Base-by-base conservation (phyloP, 768 basidiomycete genomes). In the Lyophyllum shimeji region DNA sequence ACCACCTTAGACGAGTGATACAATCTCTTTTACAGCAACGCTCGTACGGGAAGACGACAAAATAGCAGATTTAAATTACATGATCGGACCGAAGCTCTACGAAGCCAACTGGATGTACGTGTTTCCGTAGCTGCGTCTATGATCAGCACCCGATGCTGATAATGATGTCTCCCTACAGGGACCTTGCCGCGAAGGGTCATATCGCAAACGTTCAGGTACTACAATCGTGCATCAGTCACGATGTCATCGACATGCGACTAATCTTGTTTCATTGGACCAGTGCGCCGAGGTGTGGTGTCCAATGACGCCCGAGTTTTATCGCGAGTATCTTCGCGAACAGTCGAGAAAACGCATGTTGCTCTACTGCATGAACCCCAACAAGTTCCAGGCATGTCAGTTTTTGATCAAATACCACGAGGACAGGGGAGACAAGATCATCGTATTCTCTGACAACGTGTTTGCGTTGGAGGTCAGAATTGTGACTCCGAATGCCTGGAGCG, bases 211-310 rank as follows among this genome's bases (percentile, higher is more conserved):
- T 99, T n/a, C 95, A 98, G 86, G 95, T 95, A 69, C 63, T 55
- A 34, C 50, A 51, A 46, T 45, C 51, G 43, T 9, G 40, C 21
- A 33, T 20, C 40, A 7, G 24, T 13, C 12, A 56, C 46, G 37
- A 37, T 43, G 45, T 20, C 33, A 37, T 46, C 49, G 31, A 44
- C 44, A 25, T 56, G 25, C 39, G 55, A 39, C 52, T 54, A 13
- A 47, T 62, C 55, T 42, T 51, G 20, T 56, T n/a, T 40, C 39
- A 40, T 40, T 18, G 15, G 1, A 37, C 20, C 63, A 98, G 93
- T 99, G 97, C 68, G 97, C 97, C 15, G 97, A 99, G 72, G 97
- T 99, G 7, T 99, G 97, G 97, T 99, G 97, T 68, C 93, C 93
- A 17, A 98, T 99, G 97, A 96, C 97, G 18, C 96, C 97, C 5